Conservation (phyloP, 805 yeast species). For the Clavispora santaluciae region DNA sequence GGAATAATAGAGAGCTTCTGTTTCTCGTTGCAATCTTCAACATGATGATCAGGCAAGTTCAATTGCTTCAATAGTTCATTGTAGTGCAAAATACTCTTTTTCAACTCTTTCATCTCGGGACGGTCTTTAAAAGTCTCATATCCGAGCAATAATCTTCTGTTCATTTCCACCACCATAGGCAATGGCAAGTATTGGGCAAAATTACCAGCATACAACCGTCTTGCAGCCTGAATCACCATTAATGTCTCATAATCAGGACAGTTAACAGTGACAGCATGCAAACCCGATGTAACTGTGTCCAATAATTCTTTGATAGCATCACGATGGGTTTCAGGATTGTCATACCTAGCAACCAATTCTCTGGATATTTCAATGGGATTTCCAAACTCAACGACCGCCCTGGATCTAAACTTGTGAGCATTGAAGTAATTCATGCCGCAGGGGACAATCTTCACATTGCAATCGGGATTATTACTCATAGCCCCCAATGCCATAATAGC, state of each 20-base stretch:
- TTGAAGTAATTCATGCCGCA: constrained; percentile 98
- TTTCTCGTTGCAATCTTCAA: constrained; percentile 50
- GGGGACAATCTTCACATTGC: constrained; percentile 84
- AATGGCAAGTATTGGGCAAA: constrained; percentile 68
- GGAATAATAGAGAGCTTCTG: constrained; percentile 46
- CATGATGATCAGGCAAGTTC: constrained; percentile 53
- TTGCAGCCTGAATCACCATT: constrained; percentile 85
- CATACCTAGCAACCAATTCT: constrained; percentile 59
- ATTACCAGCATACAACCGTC: constrained; percentile 80
- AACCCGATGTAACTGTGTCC: constrained; percentile 64
- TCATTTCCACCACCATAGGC: constrained; percentile 84
- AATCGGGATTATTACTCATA: constrained; percentile 67
- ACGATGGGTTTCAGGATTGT: constrained; percentile 59
- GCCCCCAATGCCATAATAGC: constrained; percentile 98
- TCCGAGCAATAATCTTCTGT: constrained; percentile 79
- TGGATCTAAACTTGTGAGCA: constrained; percentile 89
- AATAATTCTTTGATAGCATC: constrained; percentile 71
- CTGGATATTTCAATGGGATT: constrained; percentile 64
- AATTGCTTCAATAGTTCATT: constrained; percentile 52
- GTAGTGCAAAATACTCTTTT: constrained; percentile 61
- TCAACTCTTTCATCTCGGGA: constrained; percentile 58
- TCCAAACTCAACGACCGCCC: constrained; percentile 95
- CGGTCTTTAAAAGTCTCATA: constrained; percentile 70
- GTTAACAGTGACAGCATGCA: constrained; percentile 81
- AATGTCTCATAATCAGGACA: constrained; percentile 87